Evolutionary conservation across 2,329 filamentous ascomycete species (phyloP), one percentile per base, ranked within the genome.

Genomic region (Chaetomium strumarium): DNA sequence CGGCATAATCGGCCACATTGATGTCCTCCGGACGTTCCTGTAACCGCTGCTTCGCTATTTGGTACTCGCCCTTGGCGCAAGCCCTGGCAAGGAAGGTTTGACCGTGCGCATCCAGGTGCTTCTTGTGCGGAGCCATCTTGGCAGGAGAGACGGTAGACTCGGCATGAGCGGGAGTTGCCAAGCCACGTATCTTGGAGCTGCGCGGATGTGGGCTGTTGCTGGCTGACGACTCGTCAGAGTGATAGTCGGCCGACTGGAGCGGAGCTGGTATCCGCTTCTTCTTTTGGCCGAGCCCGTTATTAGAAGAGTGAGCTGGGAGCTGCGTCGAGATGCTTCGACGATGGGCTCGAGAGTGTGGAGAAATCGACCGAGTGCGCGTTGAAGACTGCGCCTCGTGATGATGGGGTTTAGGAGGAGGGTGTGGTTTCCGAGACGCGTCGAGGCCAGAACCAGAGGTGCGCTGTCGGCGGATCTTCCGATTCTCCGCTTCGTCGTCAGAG

Each of bases 41-140:
- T 31, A 90, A 78, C 57, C 88, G 81, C 61, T 81, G 79, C 66
- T 88, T 91, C 14, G 89, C 90, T 10, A 77, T 75, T 1, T 92
- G 88, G 51, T 93, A 80, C 64, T 95, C 89, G 46, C 90, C 90
- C 61, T 85, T 84, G 36, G 91, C 88, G 68, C 90, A 95, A 29
- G 92, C 90, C 59, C 91, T 84, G n/a, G 92, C 90, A 20, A 99
- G 76, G 49, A 86, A 81, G 5, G 93, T 99, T 60, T 95, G 87
- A 19, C 93, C 93, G 66, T 95, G 95, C 50, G 90, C 88, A 70
- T 97, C 93, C 19, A 92, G 83, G 64, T 92, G 86, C 62, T 93
- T 92, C 68, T 92, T 95, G 66, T 89, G 86, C 2, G 82, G 81
- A 0, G 72, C 73, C 68, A 88, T 82, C 61, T 86, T 84, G 61